Conservation (phyloP, 2,329 filamentous ascomycete genomes). For the Rutstroemia sp. region DNA sequence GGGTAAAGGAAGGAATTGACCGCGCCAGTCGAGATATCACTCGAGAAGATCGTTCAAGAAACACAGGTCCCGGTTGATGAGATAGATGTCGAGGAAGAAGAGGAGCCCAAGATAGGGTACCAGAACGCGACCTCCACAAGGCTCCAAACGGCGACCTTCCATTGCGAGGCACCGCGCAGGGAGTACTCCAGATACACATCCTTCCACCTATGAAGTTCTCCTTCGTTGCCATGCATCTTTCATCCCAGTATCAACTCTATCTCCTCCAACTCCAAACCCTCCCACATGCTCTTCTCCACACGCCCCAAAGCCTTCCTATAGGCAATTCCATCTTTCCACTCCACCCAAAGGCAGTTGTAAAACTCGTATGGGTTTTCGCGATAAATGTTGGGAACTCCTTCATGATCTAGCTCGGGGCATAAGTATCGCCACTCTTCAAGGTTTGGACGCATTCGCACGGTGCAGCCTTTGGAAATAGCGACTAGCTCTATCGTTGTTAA, state of each 20-base stretch:
- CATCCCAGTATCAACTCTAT: conserved; percentile 6
- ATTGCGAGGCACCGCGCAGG: conserved; percentile 21
- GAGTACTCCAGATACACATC: conserved; percentile 33
- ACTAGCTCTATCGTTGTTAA: background rate
- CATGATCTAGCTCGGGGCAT: background rate
- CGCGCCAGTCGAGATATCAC: conserved; percentile 13
- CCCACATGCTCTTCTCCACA: conserved; percentile 9
- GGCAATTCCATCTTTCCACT: conserved; percentile 11
- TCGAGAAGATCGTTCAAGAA: conserved; percentile 23
- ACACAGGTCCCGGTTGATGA: conserved; percentile 26
- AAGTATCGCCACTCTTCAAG: background rate
- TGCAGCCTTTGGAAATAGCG: background rate
- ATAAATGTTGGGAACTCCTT: background rate
- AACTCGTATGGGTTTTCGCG: conserved; percentile 4
- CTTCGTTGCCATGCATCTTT: background rate
- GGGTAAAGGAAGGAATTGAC: conserved; percentile 9
- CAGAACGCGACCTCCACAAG: conserved; percentile 8
- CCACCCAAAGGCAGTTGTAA: conserved; percentile 15
- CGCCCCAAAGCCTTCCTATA: conserved; percentile 12
- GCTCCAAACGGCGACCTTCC: conserved; percentile 14
- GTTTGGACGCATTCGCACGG: background rate
- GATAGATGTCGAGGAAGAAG: conserved; percentile 28
- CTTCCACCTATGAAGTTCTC: no score
- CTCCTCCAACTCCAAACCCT: conserved; percentile 5
- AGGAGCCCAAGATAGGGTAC: conserved; percentile 12